Evolutionary conservation across 352 stramenopile species (phyloP).

Genomic region (Phytophthora chlamydospora): DNA sequence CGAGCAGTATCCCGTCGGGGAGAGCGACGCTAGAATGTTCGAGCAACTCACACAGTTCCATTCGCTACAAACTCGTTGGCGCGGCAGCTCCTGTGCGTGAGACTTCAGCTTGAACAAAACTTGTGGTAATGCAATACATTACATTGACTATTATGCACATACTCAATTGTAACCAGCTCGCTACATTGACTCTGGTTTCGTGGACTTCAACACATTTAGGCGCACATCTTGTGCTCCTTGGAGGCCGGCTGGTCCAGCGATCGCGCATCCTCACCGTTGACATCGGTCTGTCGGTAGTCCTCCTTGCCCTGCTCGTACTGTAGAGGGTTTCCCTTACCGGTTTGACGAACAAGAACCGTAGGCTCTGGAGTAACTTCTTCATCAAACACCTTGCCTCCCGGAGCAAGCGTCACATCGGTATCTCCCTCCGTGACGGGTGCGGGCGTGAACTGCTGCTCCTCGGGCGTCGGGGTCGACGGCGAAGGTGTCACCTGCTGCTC

Average conservation of each 20-base stretch:
- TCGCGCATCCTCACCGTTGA: neutral
- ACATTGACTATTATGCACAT: neutral
- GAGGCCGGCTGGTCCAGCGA: neutral
- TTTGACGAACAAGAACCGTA: neutral
- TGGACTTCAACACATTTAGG: neutral
- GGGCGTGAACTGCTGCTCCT: too few relatives aligned
- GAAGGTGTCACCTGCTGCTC: constrained; percentile 1
- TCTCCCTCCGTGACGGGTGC: neutral
- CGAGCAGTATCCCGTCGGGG: too few relatives aligned
- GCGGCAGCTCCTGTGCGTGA: neutral
- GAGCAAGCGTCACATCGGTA: neutral
- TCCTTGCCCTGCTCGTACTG: neutral
- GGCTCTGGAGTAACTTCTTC: neutral
- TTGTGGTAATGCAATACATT: neutral
- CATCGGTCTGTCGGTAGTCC: neutral
- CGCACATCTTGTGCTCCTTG: neutral
- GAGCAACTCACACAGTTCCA: too few relatives aligned
- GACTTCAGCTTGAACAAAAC: neutral
- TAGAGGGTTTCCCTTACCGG: neutral
- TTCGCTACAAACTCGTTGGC: too few relatives aligned
- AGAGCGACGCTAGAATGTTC: too few relatives aligned
- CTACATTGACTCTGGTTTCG: neutral
- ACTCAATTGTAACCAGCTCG: neutral
- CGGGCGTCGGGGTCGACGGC: too few relatives aligned
- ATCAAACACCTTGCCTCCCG: neutral